Base-by-base conservation (phyloP, 2,329 filamentous ascomycete genomes). In the Alternaria sp. region DNA sequence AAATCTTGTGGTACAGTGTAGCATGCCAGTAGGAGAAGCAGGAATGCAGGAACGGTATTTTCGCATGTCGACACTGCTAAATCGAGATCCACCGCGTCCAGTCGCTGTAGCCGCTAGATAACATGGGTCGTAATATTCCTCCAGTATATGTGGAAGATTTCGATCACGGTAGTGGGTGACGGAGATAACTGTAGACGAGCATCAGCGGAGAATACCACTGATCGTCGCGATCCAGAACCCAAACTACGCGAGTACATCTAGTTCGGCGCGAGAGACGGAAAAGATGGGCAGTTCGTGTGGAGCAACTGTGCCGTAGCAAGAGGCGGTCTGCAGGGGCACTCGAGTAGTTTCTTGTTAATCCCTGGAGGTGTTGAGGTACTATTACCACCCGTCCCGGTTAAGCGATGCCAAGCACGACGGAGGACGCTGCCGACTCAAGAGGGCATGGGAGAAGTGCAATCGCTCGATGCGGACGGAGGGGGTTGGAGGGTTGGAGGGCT, bases 281-380 rank as follows among this genome's bases (percentile, higher is more conserved):
- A 52, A 52, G 49, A 52, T 52, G 28, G 49, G 10, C 49, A 21
- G 49, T 25, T 36, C 49, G 19, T 51, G 49, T 51, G 49, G 28
- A 52, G 49, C 28, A 52, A 25, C 49, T 36, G 57, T 44, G 57
- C 36, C 23, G 43, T 17, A 17, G 26, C 49, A 57, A 61, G 58
- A 61, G 58, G 58, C 58, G 58, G 58, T 61, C 58, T 50, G 45
- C 40, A 57, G 49, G 49, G 49, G 49, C 49, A 36, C 19, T 13
- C 12, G 49, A 19, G 52, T 57, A 45, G 44, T 21, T 6, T 25
- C 32, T 17, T 49, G 43, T 36, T 30, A 21, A 46, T 57, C 50
- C 30, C 40, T 49, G 51, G 52, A 55, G 51, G 36, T 32, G 58
- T 61, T 61, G 58, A 61, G 58, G 52, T 61, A 40, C 58, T 61